Conservation (phyloP, 2,329 filamentous ascomycete species). For the Epichloe typhina region DNA sequence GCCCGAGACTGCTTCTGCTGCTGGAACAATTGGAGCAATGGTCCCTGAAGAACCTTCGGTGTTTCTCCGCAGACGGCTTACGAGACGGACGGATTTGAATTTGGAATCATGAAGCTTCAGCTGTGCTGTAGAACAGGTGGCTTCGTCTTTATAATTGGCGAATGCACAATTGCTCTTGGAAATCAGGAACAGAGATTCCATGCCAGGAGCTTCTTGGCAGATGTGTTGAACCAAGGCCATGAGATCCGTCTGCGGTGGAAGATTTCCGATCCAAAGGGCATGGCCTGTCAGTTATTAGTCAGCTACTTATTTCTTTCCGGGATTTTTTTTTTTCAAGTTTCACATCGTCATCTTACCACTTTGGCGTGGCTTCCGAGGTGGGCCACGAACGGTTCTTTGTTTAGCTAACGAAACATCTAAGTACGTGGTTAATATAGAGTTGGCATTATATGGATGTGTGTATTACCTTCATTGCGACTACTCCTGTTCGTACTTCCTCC, state of each 20-base stretch:
- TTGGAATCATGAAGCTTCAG: conserved; percentile 79
- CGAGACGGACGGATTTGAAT: conserved; percentile 73
- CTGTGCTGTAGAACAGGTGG: conserved; percentile 62
- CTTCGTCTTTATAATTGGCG: conserved; percentile 81
- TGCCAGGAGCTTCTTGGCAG: conserved; percentile 60
- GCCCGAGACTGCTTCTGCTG: conserved; percentile 18
- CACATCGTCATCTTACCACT: conserved; percentile 37
- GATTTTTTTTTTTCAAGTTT: not conserved
- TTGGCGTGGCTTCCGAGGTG: conserved; percentile 35
- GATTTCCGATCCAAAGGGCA: conserved; percentile 90
- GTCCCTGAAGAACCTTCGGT: conserved; percentile 32
- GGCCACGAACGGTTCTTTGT: conserved; percentile 19
- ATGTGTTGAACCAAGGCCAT: conserved; percentile 85
- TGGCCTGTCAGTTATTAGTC: conserved; percentile 40
- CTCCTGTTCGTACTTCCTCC: conserved; percentile 2
- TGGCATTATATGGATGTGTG: not conserved
- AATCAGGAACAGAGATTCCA: conserved; percentile 87
- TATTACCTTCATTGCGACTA: conserved; percentile 12
- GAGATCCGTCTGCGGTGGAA: conserved; percentile 71
- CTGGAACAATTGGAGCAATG: conserved; percentile 42
- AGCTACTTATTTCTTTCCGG: not conserved
- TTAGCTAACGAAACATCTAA: conserved; percentile 6
- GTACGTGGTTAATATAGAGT: not conserved
- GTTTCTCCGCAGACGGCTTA: conserved; percentile 63
- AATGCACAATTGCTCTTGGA: conserved; percentile 97